phyloP scores from a whole-genome alignment of 257 asterid species.

The Forsythia viridissima region DNA sequence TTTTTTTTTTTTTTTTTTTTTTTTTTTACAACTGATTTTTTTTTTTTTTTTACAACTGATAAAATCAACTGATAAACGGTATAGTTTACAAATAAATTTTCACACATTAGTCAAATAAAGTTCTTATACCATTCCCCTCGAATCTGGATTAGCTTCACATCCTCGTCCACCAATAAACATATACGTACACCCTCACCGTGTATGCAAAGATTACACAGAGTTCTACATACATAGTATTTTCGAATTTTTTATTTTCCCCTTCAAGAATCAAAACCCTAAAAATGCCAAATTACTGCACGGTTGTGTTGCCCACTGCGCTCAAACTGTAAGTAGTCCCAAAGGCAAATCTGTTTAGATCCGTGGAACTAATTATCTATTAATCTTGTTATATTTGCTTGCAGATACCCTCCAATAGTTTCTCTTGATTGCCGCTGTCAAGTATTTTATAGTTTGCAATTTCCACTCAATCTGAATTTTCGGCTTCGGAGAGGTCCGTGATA shows the following conservation, averaged over 20 bases:
- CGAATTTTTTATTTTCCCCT: background rate
- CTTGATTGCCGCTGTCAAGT: conserved; percentile 32
- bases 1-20: too few species aligned
- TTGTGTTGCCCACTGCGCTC: conserved; percentile 24
- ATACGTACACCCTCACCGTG: background rate
- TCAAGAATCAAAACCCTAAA: background rate
- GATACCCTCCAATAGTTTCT: conserved; percentile 35
- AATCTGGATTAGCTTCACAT: background rate
- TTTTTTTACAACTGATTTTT: too few species aligned
- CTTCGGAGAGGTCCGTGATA: conserved; percentile 24
- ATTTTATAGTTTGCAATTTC: conserved; percentile 19
- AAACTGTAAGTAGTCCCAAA: conserved; percentile 30
- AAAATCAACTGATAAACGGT: too few species aligned
- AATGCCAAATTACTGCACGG: conserved; percentile 29
- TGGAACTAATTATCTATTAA: background rate
- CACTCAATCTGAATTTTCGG: conserved; percentile 16
- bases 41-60: too few species aligned
- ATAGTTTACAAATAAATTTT: too few species aligned
- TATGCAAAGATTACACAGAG: background rate
- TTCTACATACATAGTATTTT: background rate
- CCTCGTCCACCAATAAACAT: background rate
- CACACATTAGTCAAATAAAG: background rate
- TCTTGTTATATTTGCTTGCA: conserved; percentile 18
- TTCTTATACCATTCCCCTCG: background rate
- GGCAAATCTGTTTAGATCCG: background rate